A percentile compares a stretch with the other conserved stretches of the same genome.
phyloP scores from a whole-genome alignment of 768 basidiomycete genomes.

The Trametes cubensis region DNA sequence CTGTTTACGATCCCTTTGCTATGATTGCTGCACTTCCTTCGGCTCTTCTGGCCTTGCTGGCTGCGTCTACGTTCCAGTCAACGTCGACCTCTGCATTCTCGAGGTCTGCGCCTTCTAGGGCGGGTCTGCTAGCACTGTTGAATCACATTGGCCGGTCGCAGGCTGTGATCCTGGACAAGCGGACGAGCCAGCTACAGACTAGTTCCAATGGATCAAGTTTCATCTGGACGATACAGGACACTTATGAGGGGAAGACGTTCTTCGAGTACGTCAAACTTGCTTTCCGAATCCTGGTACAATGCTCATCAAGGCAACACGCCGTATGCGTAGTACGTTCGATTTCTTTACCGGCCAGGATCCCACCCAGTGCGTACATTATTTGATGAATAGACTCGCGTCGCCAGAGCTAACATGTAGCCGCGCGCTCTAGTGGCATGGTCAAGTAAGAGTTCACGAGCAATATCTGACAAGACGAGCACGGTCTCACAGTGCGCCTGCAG shows the following conservation, averaged over 20 bases:
- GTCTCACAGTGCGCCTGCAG: constrained; percentile 39
- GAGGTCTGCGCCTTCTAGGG: neutral
- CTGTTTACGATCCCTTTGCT: neutral
- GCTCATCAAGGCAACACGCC: neutral
- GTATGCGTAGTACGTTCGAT: constrained; percentile 47
- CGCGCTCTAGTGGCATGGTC: constrained; percentile 62
- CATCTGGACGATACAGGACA: constrained; percentile 70
- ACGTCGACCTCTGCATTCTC: neutral
- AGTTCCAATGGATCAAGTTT: constrained; percentile 52
- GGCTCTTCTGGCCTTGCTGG: constrained; percentile 24
- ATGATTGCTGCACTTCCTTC: constrained; percentile 28
- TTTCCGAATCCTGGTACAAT: neutral
- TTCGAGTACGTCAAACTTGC: constrained; percentile 56
- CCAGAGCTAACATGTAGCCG: constrained; percentile 26
- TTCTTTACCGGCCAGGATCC: constrained; percentile 69
- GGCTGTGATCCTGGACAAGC: constrained; percentile 16
- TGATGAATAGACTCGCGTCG: constrained; percentile 12
- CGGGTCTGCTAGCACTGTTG: constrained; percentile 7
- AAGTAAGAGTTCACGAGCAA: constrained; percentile 48
- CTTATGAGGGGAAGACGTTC: constrained; percentile 65
- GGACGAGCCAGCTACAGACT: constrained; percentile 37
- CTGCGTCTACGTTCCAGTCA: constrained; percentile 1
- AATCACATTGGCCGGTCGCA: neutral
- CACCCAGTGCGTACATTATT: constrained; percentile 54
- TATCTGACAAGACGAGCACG: neutral